Base-by-base conservation (phyloP, 179 eudicot genomes). In the Silene coronaria region DNA sequence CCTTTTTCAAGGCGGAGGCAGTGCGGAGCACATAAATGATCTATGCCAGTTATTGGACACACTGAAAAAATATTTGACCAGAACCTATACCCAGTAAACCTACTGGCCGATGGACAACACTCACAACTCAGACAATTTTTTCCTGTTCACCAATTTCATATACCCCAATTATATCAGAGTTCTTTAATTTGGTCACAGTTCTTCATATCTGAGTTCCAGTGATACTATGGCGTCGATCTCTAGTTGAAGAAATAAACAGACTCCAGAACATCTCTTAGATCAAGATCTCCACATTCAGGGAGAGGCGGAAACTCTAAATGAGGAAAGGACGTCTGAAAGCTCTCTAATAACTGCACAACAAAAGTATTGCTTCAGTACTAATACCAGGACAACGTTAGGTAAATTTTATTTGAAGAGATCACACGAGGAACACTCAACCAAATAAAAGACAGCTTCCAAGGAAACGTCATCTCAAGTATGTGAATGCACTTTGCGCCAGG, bases 231-330 rank as follows among this genome's bases (percentile, higher is more conserved):
- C 16, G 14, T 48, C 57, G 1, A 14, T 5, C n/a, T 5, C 84
- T 86, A 96, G 80, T 96, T 96, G 96, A 96, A 96, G 82, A 96
- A 96, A 80, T 96, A 96, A 10, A 88, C 87, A 67, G 98, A 93
- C 55, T 87, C 65, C 19, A 91, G 71, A 68, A 96, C 99, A 79
- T 93, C 98, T 65, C 79, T 86, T 27, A 96, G 79, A 79, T 96
- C 89, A 27, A 96, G 91, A 68, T 96, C 92, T 60, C 97, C 99
- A 51, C 98, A 91, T 78, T 91, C 97, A 0, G 99, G 99, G 64
- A 93, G 84, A 32, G 99, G 90, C 67, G 99, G 99, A 76, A 96
- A 96, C 51, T 84, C 58, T 68, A 91, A 81, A 0, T 76, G 27
- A 0, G 98, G 98, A 78, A 91, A 91, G 3, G 90, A 85, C 77